These are phyloP conservation scores for Plicaturopsis crispa DNA, from an alignment of 768 basidiomycete species.

Conservation along the genomic window DNA sequence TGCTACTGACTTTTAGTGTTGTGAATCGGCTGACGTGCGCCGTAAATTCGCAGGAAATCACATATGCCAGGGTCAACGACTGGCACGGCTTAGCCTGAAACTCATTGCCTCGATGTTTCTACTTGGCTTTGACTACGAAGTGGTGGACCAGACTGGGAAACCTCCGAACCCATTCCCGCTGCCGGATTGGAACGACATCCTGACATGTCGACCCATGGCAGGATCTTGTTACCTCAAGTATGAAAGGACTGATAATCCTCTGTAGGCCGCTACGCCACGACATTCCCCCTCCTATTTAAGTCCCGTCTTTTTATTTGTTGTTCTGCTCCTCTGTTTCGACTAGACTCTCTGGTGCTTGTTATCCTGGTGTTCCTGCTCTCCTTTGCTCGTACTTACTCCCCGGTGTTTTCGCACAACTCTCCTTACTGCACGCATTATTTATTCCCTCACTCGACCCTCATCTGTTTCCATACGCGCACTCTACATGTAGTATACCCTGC, in stretches of 20 bases:
- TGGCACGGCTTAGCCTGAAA: constrained; percentile 70
- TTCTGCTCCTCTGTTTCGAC: neutral
- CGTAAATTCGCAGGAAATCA: constrained; percentile 51
- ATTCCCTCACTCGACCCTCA: too few species aligned
- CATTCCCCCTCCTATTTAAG: neutral
- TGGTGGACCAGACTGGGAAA: constrained; percentile 48
- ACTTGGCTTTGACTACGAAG: constrained; percentile 50
- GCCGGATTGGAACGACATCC: constrained; percentile 76
- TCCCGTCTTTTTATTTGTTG: neutral
- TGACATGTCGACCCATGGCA: constrained; percentile 55
- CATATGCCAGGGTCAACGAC: constrained; percentile 63
- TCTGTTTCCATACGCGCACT: too few species aligned
- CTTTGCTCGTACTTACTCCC: too few species aligned
- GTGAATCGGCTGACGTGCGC: constrained; percentile 8
- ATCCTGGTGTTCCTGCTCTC: neutral
- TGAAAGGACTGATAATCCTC: constrained; percentile 9
- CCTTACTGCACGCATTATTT: too few species aligned
- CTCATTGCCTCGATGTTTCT: constrained; percentile 62
- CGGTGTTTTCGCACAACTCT: too few species aligned
- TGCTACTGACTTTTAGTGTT: constrained; percentile 19
- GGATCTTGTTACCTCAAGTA: constrained; percentile 50
- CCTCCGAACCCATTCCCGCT: constrained; percentile 36
- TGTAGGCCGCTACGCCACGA: too few species aligned
- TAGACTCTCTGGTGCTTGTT: constrained; percentile 1
- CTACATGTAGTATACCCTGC: too few species aligned